A percentile compares a stretch with the other conserved stretches of the same genome.
Conservation (phyloP, 164 flowering plant species). For the Magnolia officinalis region DNA sequence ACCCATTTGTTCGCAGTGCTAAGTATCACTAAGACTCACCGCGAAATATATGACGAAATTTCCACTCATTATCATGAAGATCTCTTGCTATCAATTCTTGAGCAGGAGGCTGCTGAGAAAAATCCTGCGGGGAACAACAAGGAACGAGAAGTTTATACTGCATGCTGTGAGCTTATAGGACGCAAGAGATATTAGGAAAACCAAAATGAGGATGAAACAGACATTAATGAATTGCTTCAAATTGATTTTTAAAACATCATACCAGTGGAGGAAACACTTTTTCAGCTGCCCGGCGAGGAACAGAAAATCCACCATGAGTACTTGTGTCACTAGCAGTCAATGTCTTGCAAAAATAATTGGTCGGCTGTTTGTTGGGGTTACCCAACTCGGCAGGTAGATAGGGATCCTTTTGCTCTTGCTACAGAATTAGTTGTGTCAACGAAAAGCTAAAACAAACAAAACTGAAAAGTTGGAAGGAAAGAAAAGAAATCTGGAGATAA, state of each 20-base stretch:
- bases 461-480: background rate
- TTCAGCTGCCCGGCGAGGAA: conserved; percentile 93
- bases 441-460: background rate
- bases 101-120: conserved; percentile 86
- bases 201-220: background rate
- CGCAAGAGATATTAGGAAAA: background rate
- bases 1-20: no score
- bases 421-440: conserved; percentile 11
- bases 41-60: conserved; percentile 88
- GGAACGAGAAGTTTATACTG: conserved; percentile 1
- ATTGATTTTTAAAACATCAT: conserved; percentile 11
- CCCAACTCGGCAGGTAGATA: conserved; percentile 78
- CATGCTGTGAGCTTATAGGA: background rate
- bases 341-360: conserved; percentile 86
- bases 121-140: conserved; percentile 51
- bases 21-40: conserved; percentile 39
- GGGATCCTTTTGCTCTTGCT: conserved; percentile 93
- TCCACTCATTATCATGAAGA: conserved; percentile 93
- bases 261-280: conserved; percentile 93
- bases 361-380: conserved; percentile 72
- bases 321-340: conserved; percentile 93
- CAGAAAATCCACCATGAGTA: conserved; percentile 96
- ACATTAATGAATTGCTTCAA: background rate
- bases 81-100: conserved; percentile 91
- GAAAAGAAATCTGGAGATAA: background rate